phyloP scores from a whole-genome alignment of 768 basidiomycete species.

The Mycena metata region DNA sequence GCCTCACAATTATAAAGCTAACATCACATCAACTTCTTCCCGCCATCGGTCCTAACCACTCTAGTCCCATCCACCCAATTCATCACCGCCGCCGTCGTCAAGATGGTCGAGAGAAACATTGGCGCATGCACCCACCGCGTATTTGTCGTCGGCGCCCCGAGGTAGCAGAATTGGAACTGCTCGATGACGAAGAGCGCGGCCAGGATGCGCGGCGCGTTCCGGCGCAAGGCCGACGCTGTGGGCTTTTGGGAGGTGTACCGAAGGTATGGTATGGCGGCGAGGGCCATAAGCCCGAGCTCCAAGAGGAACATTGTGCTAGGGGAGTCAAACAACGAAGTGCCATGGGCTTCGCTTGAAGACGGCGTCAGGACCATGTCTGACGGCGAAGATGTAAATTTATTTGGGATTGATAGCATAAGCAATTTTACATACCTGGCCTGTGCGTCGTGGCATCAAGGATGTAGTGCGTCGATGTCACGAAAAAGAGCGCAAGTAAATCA shows the following conservation, averaged over 20 bases:
- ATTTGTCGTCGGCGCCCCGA: conserved; percentile 23
- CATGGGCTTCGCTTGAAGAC: conserved; percentile 24
- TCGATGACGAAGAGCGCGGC: conserved; percentile 19
- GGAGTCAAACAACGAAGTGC: conserved; percentile 23
- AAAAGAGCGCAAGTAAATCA: conserved; percentile 24
- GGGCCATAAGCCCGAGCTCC: conserved; percentile 23
- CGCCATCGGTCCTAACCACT: conserved; percentile 19
- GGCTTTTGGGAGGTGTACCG: conserved; percentile 18
- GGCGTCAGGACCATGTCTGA: conserved; percentile 22
- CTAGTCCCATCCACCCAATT: conserved; percentile 22
- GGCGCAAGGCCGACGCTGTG: conserved; percentile 21
- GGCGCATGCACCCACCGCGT: conserved; percentile 24
- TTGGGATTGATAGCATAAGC: conserved; percentile 19
- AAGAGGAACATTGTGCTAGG: conserved; percentile 21
- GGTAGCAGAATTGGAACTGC: conserved; percentile 25
- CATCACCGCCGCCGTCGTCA: conserved; percentile 22
- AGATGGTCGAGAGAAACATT: conserved; percentile 25
- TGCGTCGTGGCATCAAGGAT: conserved; percentile 24
- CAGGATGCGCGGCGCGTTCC: conserved; percentile 20
- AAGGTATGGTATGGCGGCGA: conserved; percentile 23
- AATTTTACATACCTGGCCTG: conserved; percentile 21
- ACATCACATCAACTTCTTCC: conserved; percentile 15
- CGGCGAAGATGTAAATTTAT: conserved; percentile 20
- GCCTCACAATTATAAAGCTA: conserved; percentile 16
- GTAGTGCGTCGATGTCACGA: conserved; percentile 23